Evolutionary conservation across 257 asterid species (phyloP), one percentile per base, ranked within the genome.

Genomic region (Pogostemon cablin): DNA sequence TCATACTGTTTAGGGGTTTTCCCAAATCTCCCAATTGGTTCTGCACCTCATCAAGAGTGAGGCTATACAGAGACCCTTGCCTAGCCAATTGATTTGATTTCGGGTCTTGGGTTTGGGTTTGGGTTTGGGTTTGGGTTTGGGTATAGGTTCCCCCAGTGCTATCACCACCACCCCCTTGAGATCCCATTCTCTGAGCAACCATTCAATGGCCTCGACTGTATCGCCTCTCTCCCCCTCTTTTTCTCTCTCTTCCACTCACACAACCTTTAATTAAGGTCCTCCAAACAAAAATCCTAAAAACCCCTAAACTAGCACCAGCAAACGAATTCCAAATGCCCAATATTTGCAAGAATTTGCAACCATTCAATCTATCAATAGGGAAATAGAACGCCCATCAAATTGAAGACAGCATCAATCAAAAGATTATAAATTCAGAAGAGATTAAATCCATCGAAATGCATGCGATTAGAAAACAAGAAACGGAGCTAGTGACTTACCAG

Each of bases 21-120:
- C 93, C 97, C 74, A 87, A 77, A 86, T 90, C 92, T 50, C 95
- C 93, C 66, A 92, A 88, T 56, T 93, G 97, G 74, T 62, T 82
- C 75, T 89, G 93, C 71, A 93, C 92, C 81, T 93, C 97, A 80
- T 90, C 97, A 53, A 93, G 95, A 71, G 98, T 93, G 81, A 93
- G 97, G 77, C 72, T 87, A 78, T 90, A 93, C 58, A 93, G 53
- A 35, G 96, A 88, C 8, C 98, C 96, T 72, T 90, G 86, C 42
- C 90, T 71, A 47, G 77, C 76, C 72, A 92, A 80, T 58, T 76
- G 82, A 78, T 78, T 79, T 12, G 81, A 72, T 69, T 80, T 86
- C 58, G 88, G 80, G 74, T 75, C 89, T 25, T 68, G 87, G 38
- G 62, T 63, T 39, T 68, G 85, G 64, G 46, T 65, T 70, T 72